phyloP scores from a whole-genome alignment of 768 basidiomycete species.

The Obba rivulosa region DNA sequence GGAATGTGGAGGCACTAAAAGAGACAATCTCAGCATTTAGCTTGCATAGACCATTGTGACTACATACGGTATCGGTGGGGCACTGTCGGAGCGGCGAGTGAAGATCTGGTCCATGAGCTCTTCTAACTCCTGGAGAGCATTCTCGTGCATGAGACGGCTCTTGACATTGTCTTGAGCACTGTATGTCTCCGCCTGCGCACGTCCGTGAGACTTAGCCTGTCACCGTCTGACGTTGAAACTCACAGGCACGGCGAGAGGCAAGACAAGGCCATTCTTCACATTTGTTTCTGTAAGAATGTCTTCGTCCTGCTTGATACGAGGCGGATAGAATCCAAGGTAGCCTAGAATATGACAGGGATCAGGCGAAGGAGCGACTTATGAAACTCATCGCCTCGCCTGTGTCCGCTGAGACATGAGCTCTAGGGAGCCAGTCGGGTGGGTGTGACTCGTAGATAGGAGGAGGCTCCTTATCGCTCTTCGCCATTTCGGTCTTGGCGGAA shows the following conservation, averaged over 20 bases:
- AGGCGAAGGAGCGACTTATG: no score
- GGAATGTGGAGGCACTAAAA: conserved; percentile 59
- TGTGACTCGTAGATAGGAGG: conserved; percentile 53
- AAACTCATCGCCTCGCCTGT: conserved; percentile 48
- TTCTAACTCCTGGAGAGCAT: conserved; percentile 56
- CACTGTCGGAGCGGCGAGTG: conserved; percentile 49
- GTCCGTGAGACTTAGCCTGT: background rate
- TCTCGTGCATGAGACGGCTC: conserved; percentile 43
- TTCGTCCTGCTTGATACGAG: conserved; percentile 69
- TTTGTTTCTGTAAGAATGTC: conserved; percentile 61
- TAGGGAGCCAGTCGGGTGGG: conserved; percentile 73
- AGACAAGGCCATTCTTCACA: conserved; percentile 60
- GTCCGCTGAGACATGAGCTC: conserved; percentile 60
- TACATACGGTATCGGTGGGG: conserved; percentile 61
- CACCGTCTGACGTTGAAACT: conserved; percentile 18
- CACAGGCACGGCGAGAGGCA: conserved; percentile 54
- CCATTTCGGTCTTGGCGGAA: conserved; percentile 10
- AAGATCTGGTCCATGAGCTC: conserved; percentile 77
- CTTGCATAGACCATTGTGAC: background rate
- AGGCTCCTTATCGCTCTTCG: conserved; percentile 18
- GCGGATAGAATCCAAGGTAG: conserved; percentile 73
- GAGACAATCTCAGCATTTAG: background rate
- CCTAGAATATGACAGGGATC: conserved; percentile 40
- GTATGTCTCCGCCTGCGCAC: conserved; percentile 53
- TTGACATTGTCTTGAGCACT: conserved; percentile 52